Percentiles rank a stretch among this genome's conserved stretches.
Conservation (phyloP, 345 rosid species). For the Populus tremula region DNA sequence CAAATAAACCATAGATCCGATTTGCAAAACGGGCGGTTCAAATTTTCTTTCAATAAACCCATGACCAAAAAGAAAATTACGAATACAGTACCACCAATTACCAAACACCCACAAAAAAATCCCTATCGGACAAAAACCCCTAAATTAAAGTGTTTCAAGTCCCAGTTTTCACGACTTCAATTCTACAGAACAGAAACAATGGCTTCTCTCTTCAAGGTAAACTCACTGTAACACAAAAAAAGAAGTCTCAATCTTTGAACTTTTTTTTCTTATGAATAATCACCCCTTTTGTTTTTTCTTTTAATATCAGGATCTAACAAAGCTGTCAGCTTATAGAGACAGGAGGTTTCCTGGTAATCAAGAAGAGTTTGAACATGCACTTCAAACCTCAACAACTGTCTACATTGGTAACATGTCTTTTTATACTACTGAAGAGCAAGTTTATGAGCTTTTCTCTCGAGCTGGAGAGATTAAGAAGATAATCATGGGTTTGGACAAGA, state of each 20-base stretch:
- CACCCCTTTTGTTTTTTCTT: not conserved
- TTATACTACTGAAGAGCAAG: conserved; percentile 95
- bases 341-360: conserved; percentile 76
- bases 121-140: not conserved
- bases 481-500: conserved; percentile 96
- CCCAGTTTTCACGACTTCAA: not conserved
- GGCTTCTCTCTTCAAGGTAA: conserved; percentile 84
- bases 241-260: not conserved
- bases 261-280: not conserved
- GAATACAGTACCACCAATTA: not conserved
- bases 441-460: conserved; percentile 89
- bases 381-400: conserved; percentile 62
- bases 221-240: not conserved
- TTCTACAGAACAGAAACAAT: conserved; percentile 22
- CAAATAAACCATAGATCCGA: not conserved
- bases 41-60: not conserved
- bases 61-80: not conserved
- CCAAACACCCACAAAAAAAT: not conserved
- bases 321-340: conserved; percentile 85
- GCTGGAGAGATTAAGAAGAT: conserved; percentile 96
- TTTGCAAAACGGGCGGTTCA: not conserved
- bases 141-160: not conserved
- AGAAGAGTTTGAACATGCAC: conserved; percentile 83
- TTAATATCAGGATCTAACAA: conserved; percentile 57
- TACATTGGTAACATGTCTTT: conserved; percentile 95